Conservation (phyloP, 495 filamentous ascomycete species). For the Xanthoparmelia taractica region DNA sequence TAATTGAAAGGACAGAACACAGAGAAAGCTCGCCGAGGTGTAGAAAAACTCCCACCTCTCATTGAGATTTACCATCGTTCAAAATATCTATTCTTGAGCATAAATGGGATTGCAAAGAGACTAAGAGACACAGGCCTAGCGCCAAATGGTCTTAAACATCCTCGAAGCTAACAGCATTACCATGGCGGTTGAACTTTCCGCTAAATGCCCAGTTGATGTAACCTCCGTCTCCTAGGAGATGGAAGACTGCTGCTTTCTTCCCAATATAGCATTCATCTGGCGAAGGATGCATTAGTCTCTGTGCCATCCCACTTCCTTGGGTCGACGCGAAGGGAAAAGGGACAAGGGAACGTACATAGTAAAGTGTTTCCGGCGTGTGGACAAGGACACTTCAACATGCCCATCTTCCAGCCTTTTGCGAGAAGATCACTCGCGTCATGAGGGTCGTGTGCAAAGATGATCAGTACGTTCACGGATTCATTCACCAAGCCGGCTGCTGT, state of each 20-base stretch:
- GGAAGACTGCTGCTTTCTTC: too few species aligned
- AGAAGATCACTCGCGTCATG: slow-evolving; percentile 1
- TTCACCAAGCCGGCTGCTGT: not conserved
- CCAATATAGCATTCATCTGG: not conserved
- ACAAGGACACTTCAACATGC: slow-evolving; percentile 1
- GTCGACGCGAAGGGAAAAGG: not conserved
- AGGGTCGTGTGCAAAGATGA: slow-evolving; percentile 1
- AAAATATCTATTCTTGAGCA: too few species aligned
- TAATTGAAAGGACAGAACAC: too few species aligned
- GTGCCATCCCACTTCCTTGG: not conserved
- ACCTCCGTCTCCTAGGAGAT: too few species aligned
- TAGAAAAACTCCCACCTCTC: too few species aligned
- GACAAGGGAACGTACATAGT: not conserved
- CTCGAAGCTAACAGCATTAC: not conserved
- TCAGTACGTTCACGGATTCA: not conserved
- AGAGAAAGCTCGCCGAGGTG: too few species aligned
- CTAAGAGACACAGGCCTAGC: too few species aligned
- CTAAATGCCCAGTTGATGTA: not conserved
- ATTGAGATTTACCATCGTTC: too few species aligned
- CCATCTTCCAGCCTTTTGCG: slow-evolving; percentile 6
- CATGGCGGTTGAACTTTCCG: not conserved
- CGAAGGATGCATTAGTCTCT: not conserved
- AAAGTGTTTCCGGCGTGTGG: not conserved
- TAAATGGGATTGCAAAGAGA: too few species aligned
- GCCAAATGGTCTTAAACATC: too few species aligned